These are phyloP conservation scores for Pilaira anomala DNA, from an alignment of 192 early-diverging fungal species.

Conservation along the genomic window DNA sequence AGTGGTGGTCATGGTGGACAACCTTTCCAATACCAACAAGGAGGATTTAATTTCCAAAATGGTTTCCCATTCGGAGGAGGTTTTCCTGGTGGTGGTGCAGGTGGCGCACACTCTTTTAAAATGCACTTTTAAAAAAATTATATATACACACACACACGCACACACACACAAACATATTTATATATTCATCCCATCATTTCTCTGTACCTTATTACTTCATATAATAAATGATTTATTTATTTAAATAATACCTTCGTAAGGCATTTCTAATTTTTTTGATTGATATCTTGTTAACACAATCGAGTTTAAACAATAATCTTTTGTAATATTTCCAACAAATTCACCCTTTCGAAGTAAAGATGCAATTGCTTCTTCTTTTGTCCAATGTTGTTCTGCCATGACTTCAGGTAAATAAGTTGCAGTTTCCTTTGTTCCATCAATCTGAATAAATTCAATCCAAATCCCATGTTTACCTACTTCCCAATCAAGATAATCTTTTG, in stretches of 20 bases:
- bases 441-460: constrained; percentile 80
- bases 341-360: no score
- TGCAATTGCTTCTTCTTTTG: constrained; percentile 75
- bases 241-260: no score
- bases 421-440: constrained; percentile 49
- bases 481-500: constrained; percentile 78
- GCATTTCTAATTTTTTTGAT: no score
- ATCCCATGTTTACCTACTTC: constrained; percentile 89
- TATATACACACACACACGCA: no score
- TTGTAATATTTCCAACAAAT: no score
- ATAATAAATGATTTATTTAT: no score
- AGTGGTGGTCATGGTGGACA: constrained; percentile 42
- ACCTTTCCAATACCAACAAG: constrained; percentile 53
- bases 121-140: constrained; percentile 6
- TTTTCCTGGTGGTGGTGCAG: constrained; percentile 5
- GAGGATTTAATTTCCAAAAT: constrained; percentile 24
- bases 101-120: constrained; percentile 3
- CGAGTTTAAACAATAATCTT: no score
- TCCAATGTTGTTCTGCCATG: constrained; percentile 86
- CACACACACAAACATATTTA: no score
- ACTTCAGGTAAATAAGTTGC: constrained; percentile 95
- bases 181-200: no score
- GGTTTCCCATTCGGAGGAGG: constrained; percentile 12
- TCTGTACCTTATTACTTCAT: no score
- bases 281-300: no score